Percentiles rank a stretch among this genome's conserved stretches.
These are phyloP conservation scores for Saturnispora saitoi DNA, from an alignment of 805 yeast species.

Conservation along the genomic window DNA sequence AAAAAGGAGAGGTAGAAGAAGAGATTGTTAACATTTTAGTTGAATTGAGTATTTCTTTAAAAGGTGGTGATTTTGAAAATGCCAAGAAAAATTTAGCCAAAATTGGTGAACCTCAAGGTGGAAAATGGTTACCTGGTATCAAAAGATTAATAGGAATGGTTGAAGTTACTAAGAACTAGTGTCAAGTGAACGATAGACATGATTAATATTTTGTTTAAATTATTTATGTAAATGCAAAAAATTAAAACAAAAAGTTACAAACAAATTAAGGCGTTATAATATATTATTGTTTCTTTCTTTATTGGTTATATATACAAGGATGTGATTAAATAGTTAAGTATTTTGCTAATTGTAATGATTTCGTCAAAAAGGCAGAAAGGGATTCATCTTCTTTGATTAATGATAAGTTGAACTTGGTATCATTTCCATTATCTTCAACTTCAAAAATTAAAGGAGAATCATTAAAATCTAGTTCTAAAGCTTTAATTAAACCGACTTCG, in stretches of 20 bases:
- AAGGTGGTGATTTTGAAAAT: constrained; percentile 41
- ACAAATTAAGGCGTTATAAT: background rate
- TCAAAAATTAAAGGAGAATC: constrained; percentile 22
- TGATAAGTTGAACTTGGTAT: constrained; percentile 1
- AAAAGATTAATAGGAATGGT: constrained; percentile 77
- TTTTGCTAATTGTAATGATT: constrained; percentile 2
- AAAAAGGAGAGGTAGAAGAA: constrained; percentile 55
- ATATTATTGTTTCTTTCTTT: background rate
- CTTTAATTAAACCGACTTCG: constrained; percentile 18
- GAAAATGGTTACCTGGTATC: constrained; percentile 89
- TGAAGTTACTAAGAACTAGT: constrained; percentile 28
- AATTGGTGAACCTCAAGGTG: constrained; percentile 61
- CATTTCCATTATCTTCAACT: constrained; percentile 19
- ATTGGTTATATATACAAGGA: background rate
- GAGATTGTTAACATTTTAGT: constrained; percentile 48
- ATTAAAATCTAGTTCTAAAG: constrained; percentile 24
- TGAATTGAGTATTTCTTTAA: constrained; percentile 42
- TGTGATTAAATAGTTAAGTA: background rate
- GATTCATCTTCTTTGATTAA: constrained; percentile 5
- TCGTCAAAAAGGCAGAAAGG: background rate
- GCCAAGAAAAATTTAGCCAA: constrained; percentile 62
- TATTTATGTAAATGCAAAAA: background rate
- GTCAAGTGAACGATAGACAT: background rate
- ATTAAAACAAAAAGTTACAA: background rate
- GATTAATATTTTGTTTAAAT: background rate